Evolutionary conservation across 345 rosid genomes (phyloP), one percentile per base, ranked within the genome.

Genomic region (Hibiscus trionum): DNA sequence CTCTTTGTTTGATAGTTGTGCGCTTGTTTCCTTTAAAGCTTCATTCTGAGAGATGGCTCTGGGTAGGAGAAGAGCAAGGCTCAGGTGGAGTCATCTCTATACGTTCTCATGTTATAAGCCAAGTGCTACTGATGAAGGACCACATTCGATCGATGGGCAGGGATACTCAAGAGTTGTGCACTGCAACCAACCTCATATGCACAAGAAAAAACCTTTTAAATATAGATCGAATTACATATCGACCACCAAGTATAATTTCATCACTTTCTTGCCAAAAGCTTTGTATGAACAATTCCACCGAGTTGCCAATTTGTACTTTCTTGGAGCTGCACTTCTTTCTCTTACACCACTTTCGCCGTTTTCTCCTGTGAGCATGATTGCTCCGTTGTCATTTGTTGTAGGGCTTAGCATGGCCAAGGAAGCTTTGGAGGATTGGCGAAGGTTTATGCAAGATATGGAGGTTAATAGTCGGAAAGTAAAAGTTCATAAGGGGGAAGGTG

Each of bases 351-450:
- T 95, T 62, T 82, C 99, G 0, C 99, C 99, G 0, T 95, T 90
- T 84, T 70, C 93, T 66, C 80, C 96, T 24, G 80, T 88, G 80
- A 95, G 99, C 80, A 93, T 93, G 96, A 91, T 95, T 70, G 86
- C 91, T 31, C 99, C 99, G 0, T 82, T 95, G 76, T 88, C 87
- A 35, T 84, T 95, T 77, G 98, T 95, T 75, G 89, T 95, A 33
- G 99, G 99, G 16, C 84, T 90, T 35, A 95, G 98, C 74, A 95
- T 95, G 98, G 84, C 85, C 3, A 95, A 95, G 84, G 99, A 95
- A 73, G 98, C 90, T 57, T 75, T 95, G 65, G 99, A 95, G 77
- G 99, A 95, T 73, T 95, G 99, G 99, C 88, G 81, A 31, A 88
- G 99, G 90, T 90, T 90, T 80, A 81, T 86, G 81, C 99, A 95